A percentile compares a stretch with the other conserved stretches of the same genome.
phyloP scores from a whole-genome alignment of 192 early-diverging fungal species.

The Linnemannia hyalina region DNA sequence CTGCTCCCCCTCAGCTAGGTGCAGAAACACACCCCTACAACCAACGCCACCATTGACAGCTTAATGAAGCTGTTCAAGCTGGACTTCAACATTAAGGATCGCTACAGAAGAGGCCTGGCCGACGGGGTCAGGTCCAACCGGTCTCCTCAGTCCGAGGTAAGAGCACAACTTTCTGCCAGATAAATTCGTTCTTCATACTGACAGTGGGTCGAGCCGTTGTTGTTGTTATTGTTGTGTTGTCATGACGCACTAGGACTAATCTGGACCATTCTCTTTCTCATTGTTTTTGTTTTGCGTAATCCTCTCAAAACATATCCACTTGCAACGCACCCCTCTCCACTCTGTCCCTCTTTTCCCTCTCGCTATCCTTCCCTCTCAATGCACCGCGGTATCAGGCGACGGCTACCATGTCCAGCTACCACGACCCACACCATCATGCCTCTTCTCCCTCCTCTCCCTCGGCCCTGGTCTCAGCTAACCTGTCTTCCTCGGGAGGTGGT shows the following conservation, averaged over 20 bases:
- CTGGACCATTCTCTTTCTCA: neutral
- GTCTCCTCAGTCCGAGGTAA: slow-evolving; percentile 47
- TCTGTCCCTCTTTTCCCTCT: neutral
- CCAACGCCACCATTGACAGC: neutral
- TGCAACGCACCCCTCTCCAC: neutral
- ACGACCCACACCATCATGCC: slow-evolving; percentile 45
- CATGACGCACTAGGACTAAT: neutral
- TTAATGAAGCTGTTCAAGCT: slow-evolving; percentile 49
- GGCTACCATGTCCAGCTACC: slow-evolving; percentile 2
- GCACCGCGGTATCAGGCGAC: neutral
- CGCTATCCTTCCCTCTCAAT: neutral
- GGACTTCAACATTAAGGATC: slow-evolving; percentile 48
- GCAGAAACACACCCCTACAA: neutral
- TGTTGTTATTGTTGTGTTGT: neutral
- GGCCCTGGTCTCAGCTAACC: slow-evolving; percentile 33
- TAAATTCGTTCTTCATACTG: neutral
- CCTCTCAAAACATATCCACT: neutral
- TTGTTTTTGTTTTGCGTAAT: neutral
- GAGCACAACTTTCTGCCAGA: too few species aligned
- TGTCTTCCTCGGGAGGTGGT: neutral
- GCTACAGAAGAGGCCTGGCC: slow-evolving; percentile 48
- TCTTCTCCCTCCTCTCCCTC: slow-evolving; percentile 46
- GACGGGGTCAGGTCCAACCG: slow-evolving; percentile 15
- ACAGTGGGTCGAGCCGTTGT: neutral
- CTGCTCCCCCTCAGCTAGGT: neutral